Evolutionary conservation across 78 protist genomes (phyloP).

Genomic region (Emiliania huxleyi): DNA sequence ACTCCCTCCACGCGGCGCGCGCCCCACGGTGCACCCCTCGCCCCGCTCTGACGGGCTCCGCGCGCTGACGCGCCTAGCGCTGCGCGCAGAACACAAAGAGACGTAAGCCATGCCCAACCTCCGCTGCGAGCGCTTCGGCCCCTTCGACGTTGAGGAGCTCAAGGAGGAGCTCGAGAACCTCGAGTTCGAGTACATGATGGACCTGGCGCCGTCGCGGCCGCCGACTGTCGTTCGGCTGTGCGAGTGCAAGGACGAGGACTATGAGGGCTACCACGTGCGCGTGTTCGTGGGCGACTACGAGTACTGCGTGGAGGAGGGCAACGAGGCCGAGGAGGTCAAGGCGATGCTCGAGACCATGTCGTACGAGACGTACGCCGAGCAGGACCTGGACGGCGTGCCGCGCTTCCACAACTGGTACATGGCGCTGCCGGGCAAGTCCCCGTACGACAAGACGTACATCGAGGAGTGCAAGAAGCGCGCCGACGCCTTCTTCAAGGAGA

Average conservation of each 20-base stretch:
- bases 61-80: no score
- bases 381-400: constrained; percentile 8
- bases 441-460: neutral
- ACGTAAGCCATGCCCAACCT: constrained; percentile 4
- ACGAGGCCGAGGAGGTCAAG: constrained; percentile 25
- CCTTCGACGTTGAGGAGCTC: constrained; percentile 10
- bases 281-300: constrained; percentile 17
- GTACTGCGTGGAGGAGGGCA: constrained; percentile 20
- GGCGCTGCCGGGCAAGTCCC: constrained; percentile 23
- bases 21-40: no score
- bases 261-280: constrained; percentile 15
- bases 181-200: constrained; percentile 26
- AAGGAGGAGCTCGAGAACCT: constrained; percentile 9
- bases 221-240: constrained; percentile 9
- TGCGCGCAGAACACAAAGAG: no score
- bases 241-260: constrained; percentile 27
- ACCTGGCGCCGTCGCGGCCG: constrained; percentile 12
- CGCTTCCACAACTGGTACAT: constrained; percentile 31
- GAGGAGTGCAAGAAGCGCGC: constrained; percentile 19
- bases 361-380: constrained; percentile 12
- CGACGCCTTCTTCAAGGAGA: constrained; percentile 19
- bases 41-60: no score
- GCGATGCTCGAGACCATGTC: neutral
- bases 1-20: no score
- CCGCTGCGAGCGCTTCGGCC: constrained; percentile 17